phyloP scores from a whole-genome alignment of 768 basidiomycete genomes.

The Boletus eberwhitei region DNA sequence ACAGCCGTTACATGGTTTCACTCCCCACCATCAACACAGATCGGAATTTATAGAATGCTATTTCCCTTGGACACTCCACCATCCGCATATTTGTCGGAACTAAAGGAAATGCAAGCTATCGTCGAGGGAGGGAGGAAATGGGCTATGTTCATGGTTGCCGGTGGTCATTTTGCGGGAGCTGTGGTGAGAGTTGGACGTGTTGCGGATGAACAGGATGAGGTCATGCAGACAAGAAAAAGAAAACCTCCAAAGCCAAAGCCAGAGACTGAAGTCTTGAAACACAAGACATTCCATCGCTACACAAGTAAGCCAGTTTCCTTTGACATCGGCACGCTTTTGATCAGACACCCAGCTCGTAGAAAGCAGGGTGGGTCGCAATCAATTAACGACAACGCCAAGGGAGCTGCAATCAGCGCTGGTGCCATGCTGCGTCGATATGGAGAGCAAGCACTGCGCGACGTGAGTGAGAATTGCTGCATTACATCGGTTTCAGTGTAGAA shows the following conservation, averaged over 20 bases:
- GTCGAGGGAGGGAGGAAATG: conserved; percentile 65
- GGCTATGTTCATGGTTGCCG: conserved; percentile 96
- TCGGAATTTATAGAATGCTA: conserved; percentile 80
- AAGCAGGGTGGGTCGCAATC: conserved; percentile 98
- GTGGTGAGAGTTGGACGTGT: conserved; percentile 67
- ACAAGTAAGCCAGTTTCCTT: conserved; percentile 64
- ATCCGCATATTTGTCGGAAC: conserved; percentile 51
- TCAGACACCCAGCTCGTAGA: conserved; percentile 67
- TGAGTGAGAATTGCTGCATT: conserved; percentile 36
- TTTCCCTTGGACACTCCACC: conserved; percentile 50
- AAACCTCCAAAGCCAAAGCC: conserved; percentile 65
- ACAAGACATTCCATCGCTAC: conserved; percentile 98
- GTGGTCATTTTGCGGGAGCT: conserved; percentile 97
- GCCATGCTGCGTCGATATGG: conserved; percentile 92
- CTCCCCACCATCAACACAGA: conserved; percentile 80
- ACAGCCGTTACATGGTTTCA: conserved; percentile 91
- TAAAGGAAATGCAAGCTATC: conserved; percentile 62
- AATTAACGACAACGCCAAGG: conserved; percentile 89
- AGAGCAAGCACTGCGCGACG: conserved; percentile 88
- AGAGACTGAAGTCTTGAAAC: conserved; percentile 76
- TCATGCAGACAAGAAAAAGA: conserved; percentile 44
- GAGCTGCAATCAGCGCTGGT: conserved; percentile 90
- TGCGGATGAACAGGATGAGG: conserved; percentile 40
- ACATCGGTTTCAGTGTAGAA: not conserved
- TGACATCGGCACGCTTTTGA: conserved; percentile 5